Evolutionary conservation across 23 red algal species (phyloP).

Genomic region (Pyropia haitanensis): DNA sequence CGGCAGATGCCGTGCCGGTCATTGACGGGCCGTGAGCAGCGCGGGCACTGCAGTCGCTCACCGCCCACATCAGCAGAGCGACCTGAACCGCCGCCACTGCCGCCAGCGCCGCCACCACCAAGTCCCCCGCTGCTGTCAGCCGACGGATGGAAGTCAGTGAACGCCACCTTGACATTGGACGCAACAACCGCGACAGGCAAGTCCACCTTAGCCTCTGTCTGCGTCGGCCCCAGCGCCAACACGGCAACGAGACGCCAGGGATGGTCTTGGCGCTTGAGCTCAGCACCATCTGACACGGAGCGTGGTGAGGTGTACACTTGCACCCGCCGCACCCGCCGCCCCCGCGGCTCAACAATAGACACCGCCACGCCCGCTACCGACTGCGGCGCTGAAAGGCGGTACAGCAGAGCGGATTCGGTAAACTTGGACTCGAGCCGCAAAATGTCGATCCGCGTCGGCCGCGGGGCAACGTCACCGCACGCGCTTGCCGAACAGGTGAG

Average conservation of each 20-base stretch:
- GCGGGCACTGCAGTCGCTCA: constrained; percentile 54
- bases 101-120: not conserved
- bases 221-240: constrained; percentile 13
- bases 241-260: constrained; percentile 29
- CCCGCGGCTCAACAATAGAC: constrained; percentile 42
- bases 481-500: constrained; percentile 37
- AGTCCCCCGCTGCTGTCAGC: constrained; percentile 1
- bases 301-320: constrained; percentile 43
- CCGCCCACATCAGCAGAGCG: not conserved
- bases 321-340: constrained; percentile 43
- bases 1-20: constrained; percentile 73
- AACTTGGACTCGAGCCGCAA: constrained; percentile 52
- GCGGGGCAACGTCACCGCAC: constrained; percentile 23
- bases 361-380: constrained; percentile 26
- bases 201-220: constrained; percentile 24
- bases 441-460: constrained; percentile 25
- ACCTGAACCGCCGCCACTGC: not conserved
- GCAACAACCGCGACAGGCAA: constrained; percentile 33
- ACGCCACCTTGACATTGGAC: constrained; percentile 47
- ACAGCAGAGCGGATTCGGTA: constrained; percentile 52
- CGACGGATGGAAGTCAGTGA: constrained; percentile 31
- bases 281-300: constrained; percentile 41
- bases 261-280: constrained; percentile 32
- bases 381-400: constrained; percentile 35
- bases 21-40: constrained; percentile 59